These are phyloP conservation scores for Colletotrichum lini DNA, from an alignment of 2,329 filamentous ascomycete genomes.

Conservation along the genomic window DNA sequence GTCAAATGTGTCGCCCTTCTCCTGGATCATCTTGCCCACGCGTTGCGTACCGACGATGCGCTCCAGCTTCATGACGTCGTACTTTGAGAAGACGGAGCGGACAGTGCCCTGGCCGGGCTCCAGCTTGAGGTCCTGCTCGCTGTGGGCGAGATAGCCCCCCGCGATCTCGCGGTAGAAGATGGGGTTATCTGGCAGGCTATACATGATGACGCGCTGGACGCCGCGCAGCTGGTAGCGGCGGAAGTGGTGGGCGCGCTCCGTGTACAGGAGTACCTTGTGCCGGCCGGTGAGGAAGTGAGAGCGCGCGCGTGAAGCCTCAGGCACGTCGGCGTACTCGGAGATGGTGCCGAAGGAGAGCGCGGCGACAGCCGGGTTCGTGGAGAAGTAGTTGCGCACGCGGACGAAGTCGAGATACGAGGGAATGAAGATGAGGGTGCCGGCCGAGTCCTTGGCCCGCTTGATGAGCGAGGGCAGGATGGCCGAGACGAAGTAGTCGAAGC, in stretches of 20 bases:
- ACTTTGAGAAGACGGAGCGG: slow-evolving; percentile 83
- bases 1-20: slow-evolving; percentile 92
- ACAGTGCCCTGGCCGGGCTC: slow-evolving; percentile 73
- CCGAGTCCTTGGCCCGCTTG: slow-evolving; percentile 74
- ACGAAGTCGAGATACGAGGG: slow-evolving; percentile 97
- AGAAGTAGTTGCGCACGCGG: slow-evolving; percentile 91
- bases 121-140: slow-evolving; percentile 68
- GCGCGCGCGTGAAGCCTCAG: slow-evolving; percentile 85
- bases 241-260: slow-evolving; percentile 97
- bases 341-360: slow-evolving; percentile 82
- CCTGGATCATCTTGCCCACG: slow-evolving; percentile 85
- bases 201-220: slow-evolving; percentile 88
- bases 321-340: slow-evolving; percentile 86
- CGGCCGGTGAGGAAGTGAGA: slow-evolving; percentile 89
- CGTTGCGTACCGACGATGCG: slow-evolving; percentile 86
- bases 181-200: slow-evolving; percentile 91
- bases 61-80: slow-evolving; percentile 91
- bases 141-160: slow-evolving; percentile 75
- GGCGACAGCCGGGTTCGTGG: slow-evolving; percentile 73
- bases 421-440: slow-evolving; percentile 88
- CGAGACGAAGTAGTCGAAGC: slow-evolving; percentile 92
- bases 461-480: slow-evolving; percentile 83
- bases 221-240: slow-evolving; percentile 87
- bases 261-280: slow-evolving; percentile 89
- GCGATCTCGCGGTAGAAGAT: slow-evolving; percentile 84